A percentile compares a stretch with the other conserved stretches of the same genome.
Conservation (phyloP, 2,329 filamentous ascomycete genomes). For the Scolecobasidium constrictum region DNA sequence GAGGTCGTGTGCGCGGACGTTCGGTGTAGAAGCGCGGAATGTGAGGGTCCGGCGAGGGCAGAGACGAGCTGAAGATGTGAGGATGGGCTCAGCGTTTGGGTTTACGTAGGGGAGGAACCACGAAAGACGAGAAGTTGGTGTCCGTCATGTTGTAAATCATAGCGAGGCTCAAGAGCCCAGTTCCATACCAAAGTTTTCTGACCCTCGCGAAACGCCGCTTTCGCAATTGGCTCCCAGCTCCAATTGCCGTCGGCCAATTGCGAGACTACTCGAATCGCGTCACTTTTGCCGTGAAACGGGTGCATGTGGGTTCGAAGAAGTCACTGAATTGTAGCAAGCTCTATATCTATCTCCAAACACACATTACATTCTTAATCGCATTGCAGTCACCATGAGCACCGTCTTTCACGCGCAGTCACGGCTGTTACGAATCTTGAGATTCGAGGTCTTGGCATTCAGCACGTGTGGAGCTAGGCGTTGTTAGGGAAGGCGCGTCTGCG, state of each 20-base stretch:
- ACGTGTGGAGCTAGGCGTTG: too few species aligned
- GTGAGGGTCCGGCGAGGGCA: not conserved
- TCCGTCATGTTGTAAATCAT: not conserved
- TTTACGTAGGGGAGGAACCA: not conserved
- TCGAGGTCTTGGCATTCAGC: too few species aligned
- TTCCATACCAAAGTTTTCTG: too few species aligned
- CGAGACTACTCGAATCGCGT: not conserved
- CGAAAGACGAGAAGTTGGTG: not conserved
- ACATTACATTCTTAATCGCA: too few species aligned
- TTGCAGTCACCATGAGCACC: too few species aligned
- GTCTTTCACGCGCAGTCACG: too few species aligned
- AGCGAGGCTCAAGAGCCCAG: not conserved
- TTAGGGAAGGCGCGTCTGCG: too few species aligned
- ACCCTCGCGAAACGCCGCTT: not conserved
- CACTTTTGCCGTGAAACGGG: not conserved
- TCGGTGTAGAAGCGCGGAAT: not conserved
- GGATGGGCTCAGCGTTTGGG: not conserved
- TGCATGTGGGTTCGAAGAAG: not conserved
- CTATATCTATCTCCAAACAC: too few species aligned
- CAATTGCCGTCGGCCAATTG: not conserved
- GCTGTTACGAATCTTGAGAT: too few species aligned
- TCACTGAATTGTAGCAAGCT: not conserved
- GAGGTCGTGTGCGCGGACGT: not conserved
- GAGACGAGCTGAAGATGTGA: not conserved
- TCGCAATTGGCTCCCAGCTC: not conserved